Conservation (phyloP, 2,329 filamentous ascomycete species). For the Sclerotinia nivalis region DNA sequence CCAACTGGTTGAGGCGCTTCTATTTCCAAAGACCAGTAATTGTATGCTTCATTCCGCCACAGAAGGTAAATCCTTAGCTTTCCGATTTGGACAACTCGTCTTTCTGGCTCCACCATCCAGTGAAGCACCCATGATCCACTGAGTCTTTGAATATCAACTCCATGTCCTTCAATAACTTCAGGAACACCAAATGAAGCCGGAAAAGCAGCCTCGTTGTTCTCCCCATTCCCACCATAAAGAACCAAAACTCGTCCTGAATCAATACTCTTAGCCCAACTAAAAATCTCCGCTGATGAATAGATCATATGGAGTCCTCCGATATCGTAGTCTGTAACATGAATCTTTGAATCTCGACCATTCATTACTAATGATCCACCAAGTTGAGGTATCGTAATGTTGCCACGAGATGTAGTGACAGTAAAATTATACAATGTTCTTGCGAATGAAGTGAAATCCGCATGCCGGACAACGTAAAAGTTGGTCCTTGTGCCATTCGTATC, state of each 20-base stretch:
- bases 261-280: constrained; percentile 63
- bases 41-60: constrained; percentile 65
- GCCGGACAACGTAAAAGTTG: constrained; percentile 65
- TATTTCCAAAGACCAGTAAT: constrained; percentile 56
- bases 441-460: constrained; percentile 54
- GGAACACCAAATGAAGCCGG: constrained; percentile 4
- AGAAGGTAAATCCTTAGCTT: constrained; percentile 25
- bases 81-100: constrained; percentile 51
- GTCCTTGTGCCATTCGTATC: constrained; percentile 47
- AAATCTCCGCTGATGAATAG: constrained; percentile 68
- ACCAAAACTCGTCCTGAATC: constrained; percentile 55
- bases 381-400: constrained; percentile 58
- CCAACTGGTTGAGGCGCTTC: constrained; percentile 12
- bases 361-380: constrained; percentile 56
- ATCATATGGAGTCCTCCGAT: constrained; percentile 57
- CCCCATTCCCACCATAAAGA: constrained; percentile 60
- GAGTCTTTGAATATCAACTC: neutral
- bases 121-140: constrained; percentile 46
- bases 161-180: constrained; percentile 10
- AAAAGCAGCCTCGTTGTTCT: constrained; percentile 57
- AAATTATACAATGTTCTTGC: constrained; percentile 22
- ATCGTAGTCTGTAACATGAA: constrained; percentile 65
- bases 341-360: constrained; percentile 62
- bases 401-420: constrained; percentile 56
- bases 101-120: constrained; percentile 52